Base-by-base conservation (phyloP, 805 yeast species). In the Ogataea kodamae region DNA sequence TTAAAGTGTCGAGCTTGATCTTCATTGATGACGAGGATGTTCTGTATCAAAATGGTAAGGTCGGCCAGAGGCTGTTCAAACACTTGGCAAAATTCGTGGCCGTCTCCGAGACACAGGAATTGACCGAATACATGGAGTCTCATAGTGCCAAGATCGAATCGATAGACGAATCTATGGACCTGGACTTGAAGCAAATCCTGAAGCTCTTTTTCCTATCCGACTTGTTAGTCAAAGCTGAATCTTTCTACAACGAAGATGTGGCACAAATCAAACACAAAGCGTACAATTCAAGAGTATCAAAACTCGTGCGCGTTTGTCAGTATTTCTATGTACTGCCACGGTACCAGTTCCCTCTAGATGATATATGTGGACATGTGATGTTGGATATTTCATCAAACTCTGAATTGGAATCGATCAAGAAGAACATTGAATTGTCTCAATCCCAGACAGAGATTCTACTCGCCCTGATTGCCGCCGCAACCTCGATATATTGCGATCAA, bases 1-100 rank as follows among this genome's bases (percentile, higher is more conserved):
- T 43, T 14, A 20, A 36, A 14, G 26, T 49, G 2, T 22, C 42
- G 13, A 28, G 47, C 6, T 30, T 49, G 21, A 28, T 46, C 14
- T 71, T 66, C 25, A 46, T 54, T 25, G 62, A 55, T 35, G 30
- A 46, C 17, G 54, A 54, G 28, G 63, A 49, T 40, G 14, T 39
- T 4, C 23, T 50, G 10, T 50, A 25, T 25, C 55, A 51, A 25
- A 48, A 39, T n/a, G 50, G 52, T 1, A 52, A 52, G 23, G 16
- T 26, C 12, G 40, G 39, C 11, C 40, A 41, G 5, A 68, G 57
- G 40, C 36, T 68, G 11, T 55, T 50, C 27, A 45, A 61, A 12
- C 80, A 81, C 32, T 62, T 78, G 8, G 74, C 81, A 8, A 75
- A 64, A 40, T 77, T 84, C 44, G 56, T 80, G 13, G 56, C 67